Base-by-base conservation (phyloP, 495 filamentous ascomycete species). In the Evansstolkia leycettana region DNA sequence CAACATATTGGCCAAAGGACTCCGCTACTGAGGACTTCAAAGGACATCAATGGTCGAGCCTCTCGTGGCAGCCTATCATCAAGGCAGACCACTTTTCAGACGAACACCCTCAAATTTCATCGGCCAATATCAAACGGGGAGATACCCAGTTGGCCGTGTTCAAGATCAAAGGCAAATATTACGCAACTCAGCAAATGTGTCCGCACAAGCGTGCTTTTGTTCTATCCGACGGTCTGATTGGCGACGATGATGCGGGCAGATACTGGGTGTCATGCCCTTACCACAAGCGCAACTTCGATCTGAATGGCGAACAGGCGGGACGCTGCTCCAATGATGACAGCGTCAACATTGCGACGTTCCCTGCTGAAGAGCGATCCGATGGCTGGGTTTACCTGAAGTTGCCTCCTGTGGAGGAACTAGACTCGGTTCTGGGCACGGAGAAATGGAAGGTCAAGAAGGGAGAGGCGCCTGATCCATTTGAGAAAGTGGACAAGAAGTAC, bases 101-200 rank as follows among this genome's bases (percentile, higher is more conserved):
- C 46, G 50, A 64, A 20, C 52, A 65, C 5, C 78, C 84, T 3
- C 81, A 79, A 33, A 82, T 44, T 60, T 82, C 55, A 60, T 75
- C 53, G 62, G 55, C 80, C 2, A 78, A 75, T 27, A 60, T 94
- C 55, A 93, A 93, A 64, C 73, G 84, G 15, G 84, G 85, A 8
- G 87, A 94, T 54, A 94, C 87, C 0, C 89, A 96, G 55, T 72
- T 95, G 3, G 87, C 88, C 12, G 65, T 95, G 39, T 95, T 90
- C 73, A 85, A 86, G 50, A 68, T 95, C 42, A 73, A 74, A 39
- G 89, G 85, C 13, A 72, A 75, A 33, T 93, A 73, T 60, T 90
- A 88, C 51, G 82, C 84, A n/a, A 81, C 80, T 11, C 89, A 96
- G 68, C 87, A 96, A 54, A 96, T 96, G 89, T 96, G 89, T 54